Conservation (phyloP, 2,329 filamentous ascomycete species). For the Aspergillus brasiliensis region DNA sequence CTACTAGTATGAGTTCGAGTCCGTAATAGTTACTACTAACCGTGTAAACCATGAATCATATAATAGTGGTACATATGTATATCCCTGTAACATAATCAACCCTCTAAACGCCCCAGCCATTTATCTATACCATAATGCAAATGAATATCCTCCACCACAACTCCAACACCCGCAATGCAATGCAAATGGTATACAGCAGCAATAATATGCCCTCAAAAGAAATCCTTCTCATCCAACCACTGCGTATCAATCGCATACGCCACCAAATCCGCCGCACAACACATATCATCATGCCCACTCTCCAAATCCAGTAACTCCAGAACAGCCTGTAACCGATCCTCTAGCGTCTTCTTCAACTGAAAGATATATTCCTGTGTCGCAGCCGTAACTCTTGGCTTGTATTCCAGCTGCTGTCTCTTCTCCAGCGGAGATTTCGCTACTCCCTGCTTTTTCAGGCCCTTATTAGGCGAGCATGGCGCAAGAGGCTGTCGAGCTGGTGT, state of each 20-base stretch:
- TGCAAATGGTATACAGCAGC: background rate
- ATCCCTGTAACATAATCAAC: background rate
- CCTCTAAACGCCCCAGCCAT: background rate
- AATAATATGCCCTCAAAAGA: conserved; percentile 28
- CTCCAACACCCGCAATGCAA: background rate
- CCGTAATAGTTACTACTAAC: no score
- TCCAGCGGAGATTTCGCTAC: background rate
- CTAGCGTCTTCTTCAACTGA: conserved; percentile 32
- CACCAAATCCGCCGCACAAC: conserved; percentile 46
- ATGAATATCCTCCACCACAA: background rate
- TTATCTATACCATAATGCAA: background rate
- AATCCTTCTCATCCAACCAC: conserved; percentile 44
- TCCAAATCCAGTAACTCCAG: conserved; percentile 42
- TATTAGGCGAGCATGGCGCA: conserved; percentile 36
- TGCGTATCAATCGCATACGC: conserved; percentile 47
- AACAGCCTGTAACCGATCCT: conserved; percentile 34
- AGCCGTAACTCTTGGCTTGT: conserved; percentile 5
- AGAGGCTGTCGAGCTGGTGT: conserved; percentile 31
- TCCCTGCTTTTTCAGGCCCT: conserved; percentile 19
- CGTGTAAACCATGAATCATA: no score
- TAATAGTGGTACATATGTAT: background rate
- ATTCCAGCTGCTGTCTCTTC: conserved; percentile 8
- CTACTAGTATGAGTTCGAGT: no score
- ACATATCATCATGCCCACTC: conserved; percentile 43
- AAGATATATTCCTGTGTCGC: conserved; percentile 19